Percentiles rank a stretch among this genome's conserved stretches.
phyloP scores from a whole-genome alignment of 768 basidiomycete species.

The Boletus tylopilopsis region DNA sequence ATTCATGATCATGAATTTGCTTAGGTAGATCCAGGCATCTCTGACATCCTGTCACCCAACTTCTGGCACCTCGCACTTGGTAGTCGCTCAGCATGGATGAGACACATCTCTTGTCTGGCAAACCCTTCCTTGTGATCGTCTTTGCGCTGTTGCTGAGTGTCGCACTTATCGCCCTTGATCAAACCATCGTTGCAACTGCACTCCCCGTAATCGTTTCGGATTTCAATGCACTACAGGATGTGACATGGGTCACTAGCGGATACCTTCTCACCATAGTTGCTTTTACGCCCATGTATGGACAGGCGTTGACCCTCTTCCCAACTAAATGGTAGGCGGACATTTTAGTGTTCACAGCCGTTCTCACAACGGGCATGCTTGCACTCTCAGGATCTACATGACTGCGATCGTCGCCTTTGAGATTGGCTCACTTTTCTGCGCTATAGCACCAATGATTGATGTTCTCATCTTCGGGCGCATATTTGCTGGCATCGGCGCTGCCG shows the following conservation, averaged over 20 bases:
- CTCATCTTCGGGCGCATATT: constrained; percentile 65
- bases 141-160: constrained; percentile 8
- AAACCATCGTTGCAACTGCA: constrained; percentile 59
- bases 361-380: background rate
- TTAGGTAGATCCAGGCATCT: background rate
- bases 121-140: background rate
- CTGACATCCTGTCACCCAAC: background rate
- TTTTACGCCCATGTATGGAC: constrained; percentile 11
- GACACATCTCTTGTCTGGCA: constrained; percentile 5
- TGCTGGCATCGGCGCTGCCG: constrained; percentile 66
- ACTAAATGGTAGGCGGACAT: constrained; percentile 28
- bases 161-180: constrained; percentile 11
- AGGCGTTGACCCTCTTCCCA: constrained; percentile 5
- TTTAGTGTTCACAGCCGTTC: constrained; percentile 10
- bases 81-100: constrained; percentile 1
- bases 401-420: constrained; percentile 23
- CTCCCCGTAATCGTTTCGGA: constrained; percentile 34
- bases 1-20: background rate
- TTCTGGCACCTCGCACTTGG: background rate
- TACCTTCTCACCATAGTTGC: constrained; percentile 54
- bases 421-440: constrained; percentile 59
- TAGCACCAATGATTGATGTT: constrained; percentile 55
- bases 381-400: constrained; percentile 36
- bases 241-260: constrained; percentile 62
- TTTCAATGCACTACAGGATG: constrained; percentile 13